A percentile compares a stretch with the other conserved stretches of the same genome.
These are phyloP conservation scores for Starmerella vitae DNA, from an alignment of 805 yeast genomes.

Conservation along the genomic window DNA sequence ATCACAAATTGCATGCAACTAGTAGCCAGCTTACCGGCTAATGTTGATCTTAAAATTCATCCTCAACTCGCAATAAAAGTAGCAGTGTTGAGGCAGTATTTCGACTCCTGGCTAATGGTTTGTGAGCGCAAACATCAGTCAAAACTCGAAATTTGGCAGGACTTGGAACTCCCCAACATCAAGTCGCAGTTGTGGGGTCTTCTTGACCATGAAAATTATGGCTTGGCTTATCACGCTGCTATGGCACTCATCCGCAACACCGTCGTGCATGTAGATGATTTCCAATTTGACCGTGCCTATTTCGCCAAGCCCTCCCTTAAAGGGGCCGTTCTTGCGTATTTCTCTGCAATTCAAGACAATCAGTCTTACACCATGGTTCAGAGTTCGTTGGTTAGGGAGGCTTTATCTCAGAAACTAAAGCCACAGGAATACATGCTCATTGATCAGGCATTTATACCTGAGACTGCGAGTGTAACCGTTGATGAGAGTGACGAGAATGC, in stretches of 20 bases:
- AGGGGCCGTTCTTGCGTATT: conserved; percentile 18
- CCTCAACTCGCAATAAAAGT: neutral
- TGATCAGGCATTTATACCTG: conserved; percentile 6
- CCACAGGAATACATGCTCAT: conserved; percentile 9
- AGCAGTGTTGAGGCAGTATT: neutral
- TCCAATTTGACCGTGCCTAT: conserved; percentile 1
- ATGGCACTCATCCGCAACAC: conserved; percentile 1
- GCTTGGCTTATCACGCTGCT: conserved; percentile 16
- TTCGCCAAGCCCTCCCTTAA: conserved; percentile 6
- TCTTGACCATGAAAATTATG: neutral
- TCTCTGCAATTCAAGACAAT: neutral
- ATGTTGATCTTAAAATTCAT: neutral
- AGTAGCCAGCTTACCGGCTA: neutral
- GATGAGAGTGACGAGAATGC: neutral
- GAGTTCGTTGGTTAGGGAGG: conserved; percentile 8
- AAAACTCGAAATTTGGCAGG: neutral
- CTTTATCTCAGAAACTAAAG: conserved; percentile 2
- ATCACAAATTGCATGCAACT: neutral
- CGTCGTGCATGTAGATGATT: neutral
- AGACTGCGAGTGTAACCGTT: conserved; percentile 1
- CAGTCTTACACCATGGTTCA: conserved; percentile 16
- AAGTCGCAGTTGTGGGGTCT: conserved; percentile 7
- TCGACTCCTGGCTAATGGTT: conserved; percentile 5
- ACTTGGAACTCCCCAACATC: neutral
- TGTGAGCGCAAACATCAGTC: neutral